Percentiles rank a stretch among this genome's conserved stretches.
These are phyloP conservation scores for Mortierella sp. DNA, from an alignment of 371 early-diverging fungal genomes.

Conservation along the genomic window DNA sequence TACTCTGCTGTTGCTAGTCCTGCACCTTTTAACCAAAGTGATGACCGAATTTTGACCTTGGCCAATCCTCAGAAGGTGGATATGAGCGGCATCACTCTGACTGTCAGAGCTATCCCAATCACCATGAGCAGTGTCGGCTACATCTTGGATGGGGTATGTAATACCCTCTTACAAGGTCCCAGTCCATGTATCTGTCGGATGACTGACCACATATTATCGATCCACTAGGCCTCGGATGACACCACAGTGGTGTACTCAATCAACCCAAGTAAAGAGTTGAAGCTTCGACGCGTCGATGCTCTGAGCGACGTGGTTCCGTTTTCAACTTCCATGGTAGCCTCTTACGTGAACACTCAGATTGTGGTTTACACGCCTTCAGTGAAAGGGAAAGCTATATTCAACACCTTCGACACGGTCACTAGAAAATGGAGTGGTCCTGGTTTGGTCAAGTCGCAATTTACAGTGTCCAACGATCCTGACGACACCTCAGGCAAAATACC, in stretches of 20 bases:
- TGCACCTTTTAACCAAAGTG: neutral
- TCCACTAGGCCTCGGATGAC: slow-evolving; percentile 27
- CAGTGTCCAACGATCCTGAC: too few species aligned
- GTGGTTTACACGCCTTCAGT: slow-evolving; percentile 22
- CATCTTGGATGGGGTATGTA: slow-evolving; percentile 28
- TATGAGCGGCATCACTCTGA: slow-evolving; percentile 29
- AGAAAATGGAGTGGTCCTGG: slow-evolving; percentile 29
- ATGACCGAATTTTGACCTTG: slow-evolving; percentile 18
- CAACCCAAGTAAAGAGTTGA: slow-evolving; percentile 18
- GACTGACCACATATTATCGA: neutral
- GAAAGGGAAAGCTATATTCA: slow-evolving; percentile 3
- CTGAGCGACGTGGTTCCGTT: slow-evolving; percentile 25
- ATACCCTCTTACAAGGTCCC: neutral
- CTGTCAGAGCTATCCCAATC: slow-evolving; percentile 21
- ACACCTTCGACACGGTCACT: slow-evolving; percentile 20
- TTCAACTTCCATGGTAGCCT: slow-evolving; percentile 12
- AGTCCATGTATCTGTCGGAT: neutral
- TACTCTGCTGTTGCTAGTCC: slow-evolving; percentile 3
- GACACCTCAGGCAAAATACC: slow-evolving; percentile 7
- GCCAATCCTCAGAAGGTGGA: slow-evolving; percentile 22
- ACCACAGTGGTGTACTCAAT: slow-evolving; percentile 29
- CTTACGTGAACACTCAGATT: slow-evolving; percentile 18
- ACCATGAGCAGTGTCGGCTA: slow-evolving; percentile 29
- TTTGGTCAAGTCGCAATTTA: slow-evolving; percentile 9
- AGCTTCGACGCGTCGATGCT: slow-evolving; percentile 8